These are phyloP conservation scores for Byssothecium circinans DNA, from an alignment of 2,329 filamentous ascomycete species.

Conservation along the genomic window DNA sequence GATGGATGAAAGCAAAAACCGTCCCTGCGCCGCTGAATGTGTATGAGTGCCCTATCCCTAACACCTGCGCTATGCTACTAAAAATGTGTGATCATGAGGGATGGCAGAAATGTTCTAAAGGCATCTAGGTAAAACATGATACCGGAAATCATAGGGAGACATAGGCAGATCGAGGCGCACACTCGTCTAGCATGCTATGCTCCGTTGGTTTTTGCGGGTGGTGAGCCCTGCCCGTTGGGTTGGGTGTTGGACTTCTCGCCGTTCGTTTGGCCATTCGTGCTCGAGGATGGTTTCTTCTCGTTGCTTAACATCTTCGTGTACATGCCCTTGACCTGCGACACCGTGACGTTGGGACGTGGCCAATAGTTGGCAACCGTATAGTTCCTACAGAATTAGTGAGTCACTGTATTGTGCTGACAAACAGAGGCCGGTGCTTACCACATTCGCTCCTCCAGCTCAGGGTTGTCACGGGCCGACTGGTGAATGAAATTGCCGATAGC, in stretches of 20 bases:
- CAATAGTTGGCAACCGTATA: slow-evolving; percentile 43
- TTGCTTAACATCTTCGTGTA: slow-evolving; percentile 41
- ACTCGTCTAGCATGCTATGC: slow-evolving; percentile 7
- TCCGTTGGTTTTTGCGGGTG: slow-evolving; percentile 16
- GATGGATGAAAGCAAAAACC: neutral
- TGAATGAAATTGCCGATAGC: slow-evolving; percentile 66
- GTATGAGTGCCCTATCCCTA: slow-evolving; percentile 9
- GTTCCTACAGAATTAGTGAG: slow-evolving; percentile 35
- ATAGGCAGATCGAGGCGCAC: neutral
- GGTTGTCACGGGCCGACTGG: slow-evolving; percentile 47
- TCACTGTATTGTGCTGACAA: neutral
- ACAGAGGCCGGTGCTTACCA: slow-evolving; percentile 47
- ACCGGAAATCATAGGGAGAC: neutral
- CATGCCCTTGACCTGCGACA: slow-evolving; percentile 40
- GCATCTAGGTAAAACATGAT: slow-evolving; percentile 20
- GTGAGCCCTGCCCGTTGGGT: slow-evolving; percentile 22
- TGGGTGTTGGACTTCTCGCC: slow-evolving; percentile 1
- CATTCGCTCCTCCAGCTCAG: slow-evolving; percentile 53
- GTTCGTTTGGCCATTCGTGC: slow-evolving; percentile 9
- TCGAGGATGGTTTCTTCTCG: slow-evolving; percentile 23
- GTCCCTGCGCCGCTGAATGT: neutral
- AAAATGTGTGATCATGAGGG: slow-evolving; percentile 14
- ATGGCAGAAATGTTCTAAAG: slow-evolving; percentile 22
- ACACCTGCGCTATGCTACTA: slow-evolving; percentile 42
- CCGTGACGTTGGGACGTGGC: slow-evolving; percentile 37